These are phyloP conservation scores for Aspergillus novoparasiticus DNA, from an alignment of 2,329 filamentous ascomycete genomes.

Conservation along the genomic window DNA sequence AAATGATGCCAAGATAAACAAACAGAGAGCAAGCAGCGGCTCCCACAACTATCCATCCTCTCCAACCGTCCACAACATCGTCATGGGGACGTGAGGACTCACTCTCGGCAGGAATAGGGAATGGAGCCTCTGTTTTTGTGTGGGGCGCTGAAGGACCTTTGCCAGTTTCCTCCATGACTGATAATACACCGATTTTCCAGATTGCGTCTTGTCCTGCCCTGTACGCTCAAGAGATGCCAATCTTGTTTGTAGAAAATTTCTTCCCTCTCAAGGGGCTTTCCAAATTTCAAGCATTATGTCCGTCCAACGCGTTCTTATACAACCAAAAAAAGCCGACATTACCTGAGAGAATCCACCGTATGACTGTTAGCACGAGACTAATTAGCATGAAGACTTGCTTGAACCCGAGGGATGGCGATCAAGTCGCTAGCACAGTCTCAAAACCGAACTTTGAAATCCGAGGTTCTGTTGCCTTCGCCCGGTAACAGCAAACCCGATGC, in stretches of 20 bases:
- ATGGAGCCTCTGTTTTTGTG: not conserved
- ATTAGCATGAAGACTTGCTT: not conserved
- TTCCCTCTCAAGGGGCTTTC: not conserved
- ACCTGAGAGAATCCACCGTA: not conserved
- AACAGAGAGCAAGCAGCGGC: not conserved
- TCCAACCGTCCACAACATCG: not conserved
- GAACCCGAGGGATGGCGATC: not conserved
- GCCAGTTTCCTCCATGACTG: not conserved
- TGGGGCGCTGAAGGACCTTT: not conserved
- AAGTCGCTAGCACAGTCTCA: not conserved
- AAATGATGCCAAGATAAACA: not conserved
- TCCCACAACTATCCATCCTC: not conserved
- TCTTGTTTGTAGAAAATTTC: not conserved
- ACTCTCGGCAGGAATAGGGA: not conserved
- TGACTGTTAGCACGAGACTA: not conserved
- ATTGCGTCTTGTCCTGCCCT: not conserved
- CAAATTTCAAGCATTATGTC: not conserved
- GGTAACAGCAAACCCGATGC: not conserved
- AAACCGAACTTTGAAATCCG: not conserved
- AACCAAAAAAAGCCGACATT: not conserved
- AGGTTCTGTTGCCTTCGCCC: not conserved
- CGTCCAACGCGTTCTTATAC: not conserved
- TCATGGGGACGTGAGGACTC: not conserved
- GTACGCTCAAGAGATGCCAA: not conserved
- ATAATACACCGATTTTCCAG: not conserved